Evolutionary conservation across 768 basidiomycete genomes (phyloP).

Genomic region (Tulasnella sp.): DNA sequence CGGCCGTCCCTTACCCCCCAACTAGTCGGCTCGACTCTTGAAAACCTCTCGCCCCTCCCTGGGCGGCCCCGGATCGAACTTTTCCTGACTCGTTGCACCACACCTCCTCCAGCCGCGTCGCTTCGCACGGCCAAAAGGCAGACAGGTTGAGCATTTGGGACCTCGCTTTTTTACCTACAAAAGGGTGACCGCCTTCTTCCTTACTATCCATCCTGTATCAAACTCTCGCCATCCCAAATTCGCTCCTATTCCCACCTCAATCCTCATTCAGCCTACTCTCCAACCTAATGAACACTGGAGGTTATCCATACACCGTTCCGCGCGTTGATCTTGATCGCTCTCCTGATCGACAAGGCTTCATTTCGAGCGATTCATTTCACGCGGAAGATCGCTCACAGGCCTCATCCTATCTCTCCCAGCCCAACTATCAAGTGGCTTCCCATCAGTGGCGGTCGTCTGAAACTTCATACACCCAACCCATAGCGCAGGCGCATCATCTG

Average conservation of each 20-base stretch:
- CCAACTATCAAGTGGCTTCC: background rate
- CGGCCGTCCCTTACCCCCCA: too few species aligned
- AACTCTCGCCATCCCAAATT: background rate
- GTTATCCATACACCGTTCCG: background rate
- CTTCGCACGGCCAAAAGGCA: background rate
- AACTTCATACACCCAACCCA: background rate
- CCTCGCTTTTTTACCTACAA: background rate
- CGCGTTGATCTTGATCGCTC: background rate
- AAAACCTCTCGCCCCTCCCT: too few species aligned
- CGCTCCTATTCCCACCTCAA: background rate
- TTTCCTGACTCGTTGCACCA: background rate
- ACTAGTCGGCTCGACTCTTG: too few species aligned
- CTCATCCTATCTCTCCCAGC: conserved; percentile 3
- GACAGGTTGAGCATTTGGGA: background rate
- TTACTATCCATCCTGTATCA: background rate
- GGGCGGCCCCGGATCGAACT: too few species aligned
- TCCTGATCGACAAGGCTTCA: conserved; percentile 14
- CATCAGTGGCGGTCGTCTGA: background rate
- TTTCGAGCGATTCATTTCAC: conserved; percentile 9
- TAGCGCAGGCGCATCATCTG: too few species aligned
- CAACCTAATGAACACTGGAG: conserved; percentile 6
- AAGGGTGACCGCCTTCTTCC: background rate
- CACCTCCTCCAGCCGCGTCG: background rate
- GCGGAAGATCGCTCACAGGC: conserved; percentile 4
- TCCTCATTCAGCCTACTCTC: background rate